Conservation (phyloP, 2,329 filamentous ascomycete genomes). For the Trichophyton verrucosum region DNA sequence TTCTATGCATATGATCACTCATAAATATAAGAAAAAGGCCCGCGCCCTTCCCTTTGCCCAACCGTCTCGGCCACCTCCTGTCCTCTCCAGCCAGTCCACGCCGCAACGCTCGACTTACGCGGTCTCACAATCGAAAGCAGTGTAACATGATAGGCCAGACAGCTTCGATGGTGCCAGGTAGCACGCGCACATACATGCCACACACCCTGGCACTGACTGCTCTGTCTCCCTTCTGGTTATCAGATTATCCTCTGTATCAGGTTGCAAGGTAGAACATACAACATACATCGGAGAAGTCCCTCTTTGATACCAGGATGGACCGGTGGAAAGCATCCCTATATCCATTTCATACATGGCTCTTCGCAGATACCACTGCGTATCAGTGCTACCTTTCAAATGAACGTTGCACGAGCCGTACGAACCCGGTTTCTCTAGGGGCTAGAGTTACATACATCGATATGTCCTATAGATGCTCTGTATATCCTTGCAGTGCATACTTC, state of each 20-base stretch:
- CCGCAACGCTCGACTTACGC: neutral
- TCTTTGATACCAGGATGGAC: too few species aligned
- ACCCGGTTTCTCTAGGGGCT: neutral
- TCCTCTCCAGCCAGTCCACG: neutral
- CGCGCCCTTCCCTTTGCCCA: neutral
- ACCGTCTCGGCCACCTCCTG: neutral
- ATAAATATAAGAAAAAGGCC: neutral
- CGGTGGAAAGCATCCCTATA: neutral
- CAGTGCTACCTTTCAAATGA: neutral
- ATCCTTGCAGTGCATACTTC: neutral
- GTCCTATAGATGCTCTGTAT: neutral
- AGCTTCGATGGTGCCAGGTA: neutral
- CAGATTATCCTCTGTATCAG: neutral
- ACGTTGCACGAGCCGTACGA: neutral
- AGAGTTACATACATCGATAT: neutral
- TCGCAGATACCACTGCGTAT: neutral
- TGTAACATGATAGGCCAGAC: slow-evolving; percentile 1
- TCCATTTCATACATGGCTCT: neutral
- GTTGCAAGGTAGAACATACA: neutral
- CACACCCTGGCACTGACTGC: neutral
- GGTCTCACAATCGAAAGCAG: neutral
- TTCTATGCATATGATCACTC: neutral
- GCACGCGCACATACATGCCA: neutral
- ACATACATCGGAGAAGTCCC: neutral
- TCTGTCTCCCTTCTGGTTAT: neutral